Evolutionary conservation across 2,329 filamentous ascomycete species (phyloP).

Genomic region (Alternaria atra): DNA sequence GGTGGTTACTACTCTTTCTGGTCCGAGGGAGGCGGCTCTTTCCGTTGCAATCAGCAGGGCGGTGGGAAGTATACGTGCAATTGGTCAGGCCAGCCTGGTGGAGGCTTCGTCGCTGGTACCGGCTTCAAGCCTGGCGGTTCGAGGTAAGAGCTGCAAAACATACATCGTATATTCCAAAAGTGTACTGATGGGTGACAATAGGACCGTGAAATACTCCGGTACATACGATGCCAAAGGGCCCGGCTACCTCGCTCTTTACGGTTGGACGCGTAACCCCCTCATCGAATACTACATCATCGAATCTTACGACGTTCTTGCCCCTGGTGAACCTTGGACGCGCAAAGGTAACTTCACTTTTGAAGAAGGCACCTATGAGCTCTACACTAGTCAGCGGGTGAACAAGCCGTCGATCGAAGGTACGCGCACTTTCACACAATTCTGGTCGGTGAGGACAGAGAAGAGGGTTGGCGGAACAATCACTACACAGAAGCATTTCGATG

Average conservation of each 20-base stretch:
- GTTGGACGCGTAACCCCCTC: slow-evolving; percentile 63
- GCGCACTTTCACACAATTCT: slow-evolving; percentile 63
- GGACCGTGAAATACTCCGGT: slow-evolving; percentile 30
- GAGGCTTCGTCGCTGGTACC: slow-evolving; percentile 37
- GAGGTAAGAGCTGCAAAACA: slow-evolving; percentile 52
- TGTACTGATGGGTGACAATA: slow-evolving; percentile 5
- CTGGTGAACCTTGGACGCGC: slow-evolving; percentile 35
- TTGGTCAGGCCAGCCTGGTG: slow-evolving; percentile 22
- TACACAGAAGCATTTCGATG: slow-evolving; percentile 40
- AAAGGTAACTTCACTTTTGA: slow-evolving; percentile 62
- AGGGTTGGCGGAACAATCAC: slow-evolving; percentile 55
- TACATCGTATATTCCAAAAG: not conserved
- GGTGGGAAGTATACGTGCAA: slow-evolving; percentile 36
- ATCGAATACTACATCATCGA: slow-evolving; percentile 68
- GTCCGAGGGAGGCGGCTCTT: slow-evolving; percentile 58
- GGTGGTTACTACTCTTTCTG: slow-evolving; percentile 65
- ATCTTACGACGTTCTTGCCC: slow-evolving; percentile 55
- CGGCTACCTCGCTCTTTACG: slow-evolving; percentile 58
- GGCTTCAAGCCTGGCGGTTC: slow-evolving; percentile 50
- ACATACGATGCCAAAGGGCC: slow-evolving; percentile 33
- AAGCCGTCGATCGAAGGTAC: slow-evolving; percentile 64
- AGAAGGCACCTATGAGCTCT: slow-evolving; percentile 62
- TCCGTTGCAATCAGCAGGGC: slow-evolving; percentile 32
- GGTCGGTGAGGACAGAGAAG: slow-evolving; percentile 61
- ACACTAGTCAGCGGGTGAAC: slow-evolving; percentile 56